A percentile compares a stretch with the other conserved stretches of the same genome.
phyloP scores from a whole-genome alignment of 148 eudicot species.

The Vaccinium myrtillus region DNA sequence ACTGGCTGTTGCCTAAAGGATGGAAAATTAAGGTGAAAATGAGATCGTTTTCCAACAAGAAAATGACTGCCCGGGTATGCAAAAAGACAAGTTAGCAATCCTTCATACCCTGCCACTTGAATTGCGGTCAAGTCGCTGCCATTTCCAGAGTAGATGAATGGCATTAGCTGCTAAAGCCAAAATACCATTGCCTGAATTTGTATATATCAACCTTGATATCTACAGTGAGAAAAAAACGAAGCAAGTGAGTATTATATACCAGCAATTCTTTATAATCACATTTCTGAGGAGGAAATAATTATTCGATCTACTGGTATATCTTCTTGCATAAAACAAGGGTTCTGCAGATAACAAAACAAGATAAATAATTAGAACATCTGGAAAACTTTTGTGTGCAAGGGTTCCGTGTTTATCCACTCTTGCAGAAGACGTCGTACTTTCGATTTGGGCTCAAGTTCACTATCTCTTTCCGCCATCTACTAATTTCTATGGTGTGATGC shows the following conservation, averaged over 20 bases:
- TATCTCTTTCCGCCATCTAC: background rate
- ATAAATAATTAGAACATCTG: background rate
- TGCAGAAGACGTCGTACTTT: background rate
- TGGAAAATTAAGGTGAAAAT: background rate
- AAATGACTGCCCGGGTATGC: background rate
- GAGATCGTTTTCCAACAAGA: background rate
- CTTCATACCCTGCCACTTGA: constrained; percentile 59
- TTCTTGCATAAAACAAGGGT: background rate
- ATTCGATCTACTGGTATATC: background rate
- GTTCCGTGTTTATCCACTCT: background rate
- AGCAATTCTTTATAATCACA: background rate
- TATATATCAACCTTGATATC: constrained; percentile 86
- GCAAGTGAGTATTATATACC: constrained; percentile 6
- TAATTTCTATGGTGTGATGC: background rate
- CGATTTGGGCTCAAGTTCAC: background rate
- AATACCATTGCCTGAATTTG: constrained; percentile 80
- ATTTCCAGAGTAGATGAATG: constrained; percentile 88
- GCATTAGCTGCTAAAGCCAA: constrained; percentile 87
- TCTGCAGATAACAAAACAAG: background rate
- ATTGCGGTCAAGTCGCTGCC: constrained; percentile 69
- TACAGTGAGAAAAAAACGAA: constrained; percentile 29
- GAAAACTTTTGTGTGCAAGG: background rate
- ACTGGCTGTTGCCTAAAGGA: constrained; percentile 68
- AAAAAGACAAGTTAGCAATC: background rate
- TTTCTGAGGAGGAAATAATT: background rate